These are phyloP conservation scores for Geosmithia flava DNA, from an alignment of 2,329 filamentous ascomycete species.

Conservation along the genomic window DNA sequence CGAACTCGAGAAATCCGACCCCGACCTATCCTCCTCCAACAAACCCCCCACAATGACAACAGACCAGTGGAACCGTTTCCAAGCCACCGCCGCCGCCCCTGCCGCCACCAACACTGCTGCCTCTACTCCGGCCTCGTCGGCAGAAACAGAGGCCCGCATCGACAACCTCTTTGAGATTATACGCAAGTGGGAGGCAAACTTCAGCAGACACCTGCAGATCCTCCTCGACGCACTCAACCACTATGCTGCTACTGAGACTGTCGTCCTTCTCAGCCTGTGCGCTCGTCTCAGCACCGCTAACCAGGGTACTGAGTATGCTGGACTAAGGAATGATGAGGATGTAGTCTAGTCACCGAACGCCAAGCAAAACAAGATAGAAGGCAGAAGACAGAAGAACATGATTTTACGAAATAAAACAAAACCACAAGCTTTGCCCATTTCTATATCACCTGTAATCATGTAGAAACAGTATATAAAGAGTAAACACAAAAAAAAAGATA, in stretches of 20 bases:
- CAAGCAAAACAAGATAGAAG: no score
- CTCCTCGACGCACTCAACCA: constrained; percentile 92
- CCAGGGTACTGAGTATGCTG: constrained; percentile 57
- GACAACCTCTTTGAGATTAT: constrained; percentile 78
- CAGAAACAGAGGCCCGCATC: constrained; percentile 38
- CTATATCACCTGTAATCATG: no score
- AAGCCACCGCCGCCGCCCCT: constrained; percentile 31
- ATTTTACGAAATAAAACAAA: background rate
- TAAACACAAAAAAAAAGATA: no score
- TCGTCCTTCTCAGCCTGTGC: constrained; percentile 81
- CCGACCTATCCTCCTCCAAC: constrained; percentile 53
- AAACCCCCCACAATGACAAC: constrained; percentile 47
- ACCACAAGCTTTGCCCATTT: no score
- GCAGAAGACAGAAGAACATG: background rate
- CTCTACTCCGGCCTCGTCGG: constrained; percentile 19
- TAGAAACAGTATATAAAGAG: no score
- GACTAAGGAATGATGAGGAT: constrained; percentile 47
- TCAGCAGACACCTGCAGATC: constrained; percentile 84
- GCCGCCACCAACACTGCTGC: constrained; percentile 19
- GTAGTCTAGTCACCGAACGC: background rate
- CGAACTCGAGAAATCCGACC: constrained; percentile 73
- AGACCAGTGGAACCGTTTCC: constrained; percentile 48
- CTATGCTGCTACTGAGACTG: constrained; percentile 93
- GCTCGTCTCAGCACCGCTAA: constrained; percentile 72
- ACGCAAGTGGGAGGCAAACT: constrained; percentile 85